phyloP scores from a whole-genome alignment of 2,329 filamentous ascomycete genomes.

The Aphanocladium album region DNA sequence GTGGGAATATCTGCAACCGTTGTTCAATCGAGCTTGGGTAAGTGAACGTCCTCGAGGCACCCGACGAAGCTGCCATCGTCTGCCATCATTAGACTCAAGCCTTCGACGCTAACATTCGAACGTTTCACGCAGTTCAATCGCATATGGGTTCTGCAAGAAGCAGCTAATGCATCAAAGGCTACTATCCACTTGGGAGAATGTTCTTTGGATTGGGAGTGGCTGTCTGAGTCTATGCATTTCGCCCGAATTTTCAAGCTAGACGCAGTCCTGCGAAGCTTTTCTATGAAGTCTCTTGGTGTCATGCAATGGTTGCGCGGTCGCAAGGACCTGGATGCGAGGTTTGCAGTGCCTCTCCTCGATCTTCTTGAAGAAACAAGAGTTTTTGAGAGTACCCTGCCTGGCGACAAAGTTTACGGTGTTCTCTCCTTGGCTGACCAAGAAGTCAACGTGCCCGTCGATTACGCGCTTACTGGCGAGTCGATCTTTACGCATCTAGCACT shows the following conservation, averaged over 20 bases:
- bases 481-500: neutral
- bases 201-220: neutral
- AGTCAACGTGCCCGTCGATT: neutral
- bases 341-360: neutral
- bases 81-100: too few relatives aligned
- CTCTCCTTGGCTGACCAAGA: neutral
- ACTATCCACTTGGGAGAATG: neutral
- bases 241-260: neutral
- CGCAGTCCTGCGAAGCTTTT: neutral
- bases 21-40: neutral
- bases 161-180: slow-evolving; percentile 6
- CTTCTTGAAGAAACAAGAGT: neutral
- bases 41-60: neutral
- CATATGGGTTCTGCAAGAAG: slow-evolving; percentile 15
- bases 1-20: neutral
- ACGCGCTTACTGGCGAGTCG: neutral
- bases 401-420: neutral
- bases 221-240: neutral
- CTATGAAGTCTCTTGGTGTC: neutral
- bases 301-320: neutral
- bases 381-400: neutral
- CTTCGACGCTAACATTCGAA: too few relatives aligned
- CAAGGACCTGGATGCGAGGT: neutral
- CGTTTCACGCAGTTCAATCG: slow-evolving; percentile 13
- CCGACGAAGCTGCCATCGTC: too few relatives aligned